These are phyloP conservation scores for Eucalyptus urophylla DNA, from an alignment of 345 rosid genomes.

Conservation along the genomic window DNA sequence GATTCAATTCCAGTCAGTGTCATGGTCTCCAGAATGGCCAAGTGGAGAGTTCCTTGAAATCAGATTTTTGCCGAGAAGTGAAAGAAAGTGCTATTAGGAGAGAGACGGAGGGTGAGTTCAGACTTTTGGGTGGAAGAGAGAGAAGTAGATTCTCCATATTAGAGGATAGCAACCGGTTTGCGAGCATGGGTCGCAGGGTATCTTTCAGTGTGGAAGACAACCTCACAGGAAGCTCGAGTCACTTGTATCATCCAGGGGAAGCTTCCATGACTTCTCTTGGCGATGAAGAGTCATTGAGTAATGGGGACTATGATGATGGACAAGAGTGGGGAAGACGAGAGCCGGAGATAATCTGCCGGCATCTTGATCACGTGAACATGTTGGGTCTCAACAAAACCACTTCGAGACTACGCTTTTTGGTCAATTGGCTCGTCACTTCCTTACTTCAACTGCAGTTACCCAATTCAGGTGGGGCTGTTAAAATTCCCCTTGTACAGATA, in stretches of 20 bases:
- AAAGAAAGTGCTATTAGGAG: slow-evolving; percentile 55
- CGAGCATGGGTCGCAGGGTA: slow-evolving; percentile 26
- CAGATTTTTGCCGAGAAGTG: slow-evolving; percentile 13
- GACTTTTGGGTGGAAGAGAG: slow-evolving; percentile 52
- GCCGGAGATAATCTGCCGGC: slow-evolving; percentile 61
- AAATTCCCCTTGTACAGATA: slow-evolving; percentile 40
- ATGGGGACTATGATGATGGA: slow-evolving; percentile 43
- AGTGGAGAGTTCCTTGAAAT: slow-evolving; percentile 4
- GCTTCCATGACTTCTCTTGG: slow-evolving; percentile 35
- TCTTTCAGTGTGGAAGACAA: slow-evolving; percentile 36
- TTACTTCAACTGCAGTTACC: slow-evolving; percentile 63
- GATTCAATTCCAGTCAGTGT: neutral
- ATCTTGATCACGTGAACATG: slow-evolving; percentile 67
- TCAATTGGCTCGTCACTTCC: slow-evolving; percentile 85
- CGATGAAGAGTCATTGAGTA: slow-evolving; percentile 36
- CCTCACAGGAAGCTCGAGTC: slow-evolving; percentile 13
- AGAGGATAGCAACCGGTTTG: slow-evolving; percentile 27
- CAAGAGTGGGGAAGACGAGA: slow-evolving; percentile 66
- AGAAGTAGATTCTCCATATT: slow-evolving; percentile 27
- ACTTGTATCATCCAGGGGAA: slow-evolving; percentile 38
- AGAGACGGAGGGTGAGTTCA: slow-evolving; percentile 62
- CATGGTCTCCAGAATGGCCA: neutral
- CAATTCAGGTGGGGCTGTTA: slow-evolving; percentile 20
- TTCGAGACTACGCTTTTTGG: slow-evolving; percentile 53
- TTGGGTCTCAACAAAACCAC: slow-evolving; percentile 79